Conservation (phyloP, 164 flowering plant genomes). For the Nelumbo lutea region DNA sequence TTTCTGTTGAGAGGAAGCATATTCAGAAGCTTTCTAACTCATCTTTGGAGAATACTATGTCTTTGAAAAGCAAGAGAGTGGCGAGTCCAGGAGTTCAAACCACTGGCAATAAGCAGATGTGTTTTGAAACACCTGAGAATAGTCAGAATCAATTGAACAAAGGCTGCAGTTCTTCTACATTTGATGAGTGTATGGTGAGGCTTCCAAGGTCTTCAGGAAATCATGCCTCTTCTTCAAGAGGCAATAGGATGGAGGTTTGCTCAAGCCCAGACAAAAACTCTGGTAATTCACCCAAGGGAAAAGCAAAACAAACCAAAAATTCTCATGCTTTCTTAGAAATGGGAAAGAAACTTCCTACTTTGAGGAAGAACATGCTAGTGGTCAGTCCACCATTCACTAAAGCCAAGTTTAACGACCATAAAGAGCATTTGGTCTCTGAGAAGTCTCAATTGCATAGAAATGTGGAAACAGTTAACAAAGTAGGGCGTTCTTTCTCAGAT, state of each 20-base stretch:
- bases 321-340: conserved; percentile 14
- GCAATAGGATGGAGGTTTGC: conserved; percentile 15
- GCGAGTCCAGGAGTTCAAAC: conserved; percentile 17
- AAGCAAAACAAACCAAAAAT: conserved; percentile 12
- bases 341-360: conserved; percentile 18
- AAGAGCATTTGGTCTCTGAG: conserved; percentile 10
- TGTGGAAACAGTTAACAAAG: conserved; percentile 22
- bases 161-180: conserved; percentile 12
- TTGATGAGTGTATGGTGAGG: conserved; percentile 12
- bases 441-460: conserved; percentile 21
- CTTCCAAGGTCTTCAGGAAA: conserved; percentile 17
- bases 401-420: conserved; percentile 12
- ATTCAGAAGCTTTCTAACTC: conserved; percentile 9
- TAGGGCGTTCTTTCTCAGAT: conserved; percentile 14
- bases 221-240: conserved; percentile 22
- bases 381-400: conserved; percentile 12
- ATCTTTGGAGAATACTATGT: conserved; percentile 13
- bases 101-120: conserved; percentile 18
- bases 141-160: conserved; percentile 15
- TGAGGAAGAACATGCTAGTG: conserved; percentile 20
- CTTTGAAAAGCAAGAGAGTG: conserved; percentile 24
- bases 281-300: conserved; percentile 3
- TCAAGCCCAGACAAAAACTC: conserved; percentile 11
- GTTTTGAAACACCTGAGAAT: conserved; percentile 16
- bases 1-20: conserved; percentile 17